Evolutionary conservation across 1,139 yeast genomes (phyloP).

Genomic region (Yamadazyma diddensiae): DNA sequence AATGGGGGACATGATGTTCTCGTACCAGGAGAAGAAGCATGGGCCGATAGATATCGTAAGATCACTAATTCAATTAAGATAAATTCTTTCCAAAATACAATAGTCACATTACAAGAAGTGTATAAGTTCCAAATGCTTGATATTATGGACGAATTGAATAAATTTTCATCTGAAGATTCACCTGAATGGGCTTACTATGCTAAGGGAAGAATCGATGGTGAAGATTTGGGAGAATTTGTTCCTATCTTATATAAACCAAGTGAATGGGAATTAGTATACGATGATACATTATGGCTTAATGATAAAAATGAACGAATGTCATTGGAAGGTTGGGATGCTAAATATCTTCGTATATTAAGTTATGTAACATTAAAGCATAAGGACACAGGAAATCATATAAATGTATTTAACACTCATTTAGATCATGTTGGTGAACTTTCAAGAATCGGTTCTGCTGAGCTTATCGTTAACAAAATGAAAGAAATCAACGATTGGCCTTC

Average conservation of each 20-base stretch:
- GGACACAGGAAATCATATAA: slow-evolving; percentile 26
- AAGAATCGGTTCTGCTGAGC: slow-evolving; percentile 43
- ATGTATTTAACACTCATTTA: slow-evolving; percentile 58
- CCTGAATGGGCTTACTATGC: slow-evolving; percentile 35
- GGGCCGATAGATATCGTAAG: slow-evolving; percentile 25
- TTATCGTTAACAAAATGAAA: slow-evolving; percentile 40
- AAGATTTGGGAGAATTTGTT: slow-evolving; percentile 31
- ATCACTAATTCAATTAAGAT: slow-evolving; percentile 29
- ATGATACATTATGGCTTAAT: slow-evolving; percentile 37
- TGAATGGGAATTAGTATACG: slow-evolving; percentile 32
- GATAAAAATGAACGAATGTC: slow-evolving; percentile 25
- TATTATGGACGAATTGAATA: slow-evolving; percentile 28
- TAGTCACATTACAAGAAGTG: slow-evolving; percentile 37
- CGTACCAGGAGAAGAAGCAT: slow-evolving; percentile 29
- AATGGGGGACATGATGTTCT: slow-evolving; percentile 30
- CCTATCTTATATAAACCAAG: slow-evolving; percentile 27
- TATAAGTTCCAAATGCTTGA: slow-evolving; percentile 33
- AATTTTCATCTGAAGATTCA: slow-evolving; percentile 16
- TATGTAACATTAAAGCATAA: slow-evolving; percentile 38
- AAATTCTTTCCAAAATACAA: slow-evolving; percentile 22
- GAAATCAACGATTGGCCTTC: slow-evolving; percentile 41
- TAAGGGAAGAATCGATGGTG: slow-evolving; percentile 34
- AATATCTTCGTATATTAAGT: slow-evolving; percentile 44
- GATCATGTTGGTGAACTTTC: slow-evolving; percentile 53
- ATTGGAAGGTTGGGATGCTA: slow-evolving; percentile 55